These are phyloP conservation scores for Xylona heveae DNA, from an alignment of 495 filamentous ascomycete genomes.

Conservation along the genomic window DNA sequence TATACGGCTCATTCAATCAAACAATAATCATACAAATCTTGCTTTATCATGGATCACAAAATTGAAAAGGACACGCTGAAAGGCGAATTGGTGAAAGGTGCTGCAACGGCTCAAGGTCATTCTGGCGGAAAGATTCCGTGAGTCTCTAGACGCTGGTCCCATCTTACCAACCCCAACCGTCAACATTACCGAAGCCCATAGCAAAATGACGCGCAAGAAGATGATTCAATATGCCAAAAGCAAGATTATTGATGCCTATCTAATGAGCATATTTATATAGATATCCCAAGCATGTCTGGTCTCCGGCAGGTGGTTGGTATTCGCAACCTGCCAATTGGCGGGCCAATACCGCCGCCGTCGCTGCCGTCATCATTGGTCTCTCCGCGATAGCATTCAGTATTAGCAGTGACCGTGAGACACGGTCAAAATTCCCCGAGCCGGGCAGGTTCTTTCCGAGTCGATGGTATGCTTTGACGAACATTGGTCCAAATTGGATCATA, in stretches of 20 bases:
- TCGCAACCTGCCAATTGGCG: slow-evolving; percentile 87
- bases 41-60: too few relatives aligned
- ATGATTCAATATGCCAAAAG: too few relatives aligned
- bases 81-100: too few relatives aligned
- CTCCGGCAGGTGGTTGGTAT: slow-evolving; percentile 95
- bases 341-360: slow-evolving; percentile 72
- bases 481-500: neutral
- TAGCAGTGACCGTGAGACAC: slow-evolving; percentile 63
- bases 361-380: slow-evolving; percentile 49
- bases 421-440: slow-evolving; percentile 69
- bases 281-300: slow-evolving; percentile 99
- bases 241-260: slow-evolving; percentile 5
- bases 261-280: slow-evolving; percentile 23
- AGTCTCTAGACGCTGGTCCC: slow-evolving; percentile 15
- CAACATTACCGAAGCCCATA: slow-evolving; percentile 6
- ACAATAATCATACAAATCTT: too few relatives aligned
- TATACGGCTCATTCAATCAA: too few relatives aligned
- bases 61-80: too few relatives aligned
- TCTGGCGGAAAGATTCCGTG: slow-evolving; percentile 84
- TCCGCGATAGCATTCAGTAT: slow-evolving; percentile 51
- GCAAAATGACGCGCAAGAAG: too few relatives aligned
- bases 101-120: neutral
- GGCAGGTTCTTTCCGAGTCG: slow-evolving; percentile 85
- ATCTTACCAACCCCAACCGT: slow-evolving; percentile 5
- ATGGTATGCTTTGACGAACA: slow-evolving; percentile 53